Evolutionary conservation across 257 asterid genomes (phyloP), one percentile per base, ranked within the genome.

Genomic region (Hygrophila difformis): DNA sequence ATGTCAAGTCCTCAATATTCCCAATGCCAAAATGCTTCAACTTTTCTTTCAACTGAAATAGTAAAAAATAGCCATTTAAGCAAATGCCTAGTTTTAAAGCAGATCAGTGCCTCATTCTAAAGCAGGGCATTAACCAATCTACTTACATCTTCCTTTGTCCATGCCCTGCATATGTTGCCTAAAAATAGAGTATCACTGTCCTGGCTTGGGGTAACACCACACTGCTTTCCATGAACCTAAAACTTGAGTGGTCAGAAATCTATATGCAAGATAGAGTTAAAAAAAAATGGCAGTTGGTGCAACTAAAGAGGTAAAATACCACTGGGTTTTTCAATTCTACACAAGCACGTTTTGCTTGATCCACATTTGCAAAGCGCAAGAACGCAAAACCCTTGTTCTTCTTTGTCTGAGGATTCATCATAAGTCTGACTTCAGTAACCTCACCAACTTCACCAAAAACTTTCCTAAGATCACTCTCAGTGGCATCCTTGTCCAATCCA

Each of bases 331-430:
- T 91, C 39, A 91, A 79, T 68, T 75, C 75, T 49, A 70, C 55
- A 71, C 94, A 91, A 61, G 99, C 99, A 38, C 85, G 73, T 65
- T 72, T 83, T 39, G 97, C 99, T 67, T 91, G 99, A 53, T 86
- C 95, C 39, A 82, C 83, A 8, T 93, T 78, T 39, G 97, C 94
- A 76, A 91, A 91, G 49, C 87, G 94, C 69, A 86, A 75, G 76
- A 91, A 91, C 14, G 99, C 99, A 74, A 91, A 91, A 16, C 95
- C 99, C 60, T 91, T 91, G 39, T 91, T 91, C 76, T 87, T 91
- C 69, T 83, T 83, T 18, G 97, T 91, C 76, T 74, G 97, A 48
- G 95, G 75, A 62, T 91, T 91, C 99, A 86, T 91, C 93, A 86
- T 72, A 44, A 91, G 97, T 64, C 97, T 83, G 60, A 83, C 89